Evolutionary conservation across 1,139 yeast genomes (phyloP).

Genomic region (Magnusiomyces paraingens): DNA sequence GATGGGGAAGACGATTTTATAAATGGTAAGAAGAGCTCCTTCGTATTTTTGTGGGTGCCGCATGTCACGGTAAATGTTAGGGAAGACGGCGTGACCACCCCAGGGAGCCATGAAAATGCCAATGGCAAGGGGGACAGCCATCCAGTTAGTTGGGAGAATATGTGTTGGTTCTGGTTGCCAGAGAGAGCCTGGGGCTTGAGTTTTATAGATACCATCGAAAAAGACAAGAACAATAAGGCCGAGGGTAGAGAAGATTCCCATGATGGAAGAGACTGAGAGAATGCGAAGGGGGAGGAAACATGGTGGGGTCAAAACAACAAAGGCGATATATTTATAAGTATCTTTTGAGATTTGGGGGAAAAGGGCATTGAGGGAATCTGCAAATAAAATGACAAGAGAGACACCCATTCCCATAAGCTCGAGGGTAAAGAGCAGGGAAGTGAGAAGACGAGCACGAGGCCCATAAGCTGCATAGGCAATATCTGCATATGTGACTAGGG

Average conservation of each 20-base stretch:
- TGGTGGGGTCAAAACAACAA: slow-evolving; percentile 56
- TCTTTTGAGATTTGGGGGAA: slow-evolving; percentile 46
- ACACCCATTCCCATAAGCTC: slow-evolving; percentile 78
- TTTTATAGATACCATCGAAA: slow-evolving; percentile 55
- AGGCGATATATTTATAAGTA: slow-evolving; percentile 51
- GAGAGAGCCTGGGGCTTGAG: slow-evolving; percentile 60
- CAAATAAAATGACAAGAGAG: slow-evolving; percentile 67
- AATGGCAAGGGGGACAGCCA: slow-evolving; percentile 50
- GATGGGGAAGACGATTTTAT: slow-evolving; percentile 59
- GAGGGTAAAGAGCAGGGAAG: slow-evolving; percentile 63
- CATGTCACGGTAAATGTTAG: slow-evolving; percentile 76
- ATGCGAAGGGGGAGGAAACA: slow-evolving; percentile 65
- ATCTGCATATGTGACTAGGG: slow-evolving; percentile 84
- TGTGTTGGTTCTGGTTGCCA: slow-evolving; percentile 42
- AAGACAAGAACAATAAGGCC: slow-evolving; percentile 53
- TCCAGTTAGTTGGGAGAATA: slow-evolving; percentile 46
- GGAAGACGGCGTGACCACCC: slow-evolving; percentile 88
- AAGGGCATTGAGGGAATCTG: slow-evolving; percentile 72
- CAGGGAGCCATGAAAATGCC: slow-evolving; percentile 83
- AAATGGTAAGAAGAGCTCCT: slow-evolving; percentile 48
- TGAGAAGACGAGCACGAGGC: slow-evolving; percentile 50
- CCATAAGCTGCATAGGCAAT: slow-evolving; percentile 75
- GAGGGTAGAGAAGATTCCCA: slow-evolving; percentile 69
- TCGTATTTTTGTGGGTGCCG: slow-evolving; percentile 58
- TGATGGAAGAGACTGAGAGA: slow-evolving; percentile 62